These are phyloP conservation scores for Lyophyllum shimeji DNA, from an alignment of 768 basidiomycete genomes.

Conservation along the genomic window DNA sequence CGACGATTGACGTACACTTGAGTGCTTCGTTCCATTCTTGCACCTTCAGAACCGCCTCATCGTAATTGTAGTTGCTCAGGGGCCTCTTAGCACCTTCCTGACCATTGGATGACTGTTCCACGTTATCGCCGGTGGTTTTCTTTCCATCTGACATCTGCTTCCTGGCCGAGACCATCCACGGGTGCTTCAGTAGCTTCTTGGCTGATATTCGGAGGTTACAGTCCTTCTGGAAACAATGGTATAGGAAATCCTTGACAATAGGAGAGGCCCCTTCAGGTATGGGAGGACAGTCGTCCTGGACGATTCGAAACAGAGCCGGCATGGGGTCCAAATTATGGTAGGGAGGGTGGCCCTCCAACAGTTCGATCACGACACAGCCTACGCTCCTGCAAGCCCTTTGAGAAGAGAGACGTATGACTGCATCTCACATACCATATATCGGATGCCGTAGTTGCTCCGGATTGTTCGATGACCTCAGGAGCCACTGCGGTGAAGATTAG, in stretches of 20 bases:
- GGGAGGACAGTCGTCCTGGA: conserved; percentile 96
- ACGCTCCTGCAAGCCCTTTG: conserved; percentile 58
- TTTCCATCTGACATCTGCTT: conserved; percentile 62
- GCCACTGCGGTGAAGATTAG: conserved; percentile 64
- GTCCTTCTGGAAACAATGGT: conserved; percentile 98
- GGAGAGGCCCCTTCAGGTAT: conserved; percentile 95
- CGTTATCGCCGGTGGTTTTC: conserved; percentile 27
- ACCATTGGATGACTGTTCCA: conserved; percentile 31
- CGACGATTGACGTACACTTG: conserved; percentile 57
- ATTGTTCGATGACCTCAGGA: conserved; percentile 98
- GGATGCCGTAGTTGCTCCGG: conserved; percentile 93
- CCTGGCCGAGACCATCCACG: conserved; percentile 91
- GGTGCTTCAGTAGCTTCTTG: conserved; percentile 87
- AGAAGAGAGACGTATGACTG: background rate
- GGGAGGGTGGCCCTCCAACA: conserved; percentile 88
- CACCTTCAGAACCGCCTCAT: conserved; percentile 91
- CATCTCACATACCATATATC: conserved; percentile 73
- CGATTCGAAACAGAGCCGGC: conserved; percentile 98
- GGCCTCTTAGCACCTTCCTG: conserved; percentile 43
- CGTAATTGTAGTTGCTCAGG: conserved; percentile 81
- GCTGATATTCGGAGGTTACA: conserved; percentile 92
- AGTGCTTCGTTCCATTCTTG: conserved; percentile 99
- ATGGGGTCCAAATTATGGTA: conserved; percentile 96
- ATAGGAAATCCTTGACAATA: conserved; percentile 94
- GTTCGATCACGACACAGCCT: conserved; percentile 96